Evolutionary conservation across 306 rosid species (phyloP), one percentile per base, ranked within the genome.

Genomic region (Medicago arabica): DNA sequence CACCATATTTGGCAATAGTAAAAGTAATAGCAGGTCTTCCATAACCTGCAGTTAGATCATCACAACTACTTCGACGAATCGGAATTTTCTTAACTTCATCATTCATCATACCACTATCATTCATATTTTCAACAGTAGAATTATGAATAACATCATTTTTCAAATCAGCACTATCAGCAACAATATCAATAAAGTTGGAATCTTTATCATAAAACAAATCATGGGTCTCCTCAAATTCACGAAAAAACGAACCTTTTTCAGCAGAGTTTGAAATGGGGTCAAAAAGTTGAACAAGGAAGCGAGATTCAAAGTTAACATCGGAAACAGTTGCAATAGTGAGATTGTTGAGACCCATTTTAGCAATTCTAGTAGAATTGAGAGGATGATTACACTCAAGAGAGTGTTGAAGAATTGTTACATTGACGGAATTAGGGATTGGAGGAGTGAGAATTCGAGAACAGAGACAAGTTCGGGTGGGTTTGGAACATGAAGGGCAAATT

Each of bases 311-410:
- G 61, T 81, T 80, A 12, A 94, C 95, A 75, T 94, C 97, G 34
- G 89, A 88, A 86, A 94, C 93, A 50, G 88, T 80, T n/a, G 81
- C 80, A 1, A 91, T 41, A 0, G 70, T 74, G 68, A 94, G 75
- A 86, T 94, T 91, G 71, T 82, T 88, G 49, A 94, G 84, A 13
- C 97, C 96, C 44, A 94, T 16, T 75, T 19, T 81, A 3, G 90
- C 98, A 83, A 94, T 94, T 67, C 95, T 87, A 25, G 92, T 77
- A 23, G 97, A 94, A 83, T 94, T 94, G 23, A 94, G 95, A 0
- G 96, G 97, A 71, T 94, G 96, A 36, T 87, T 94, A 64, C 34
- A 76, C 88, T 94, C 97, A 10, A 86, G 53, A 39, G 86, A 78
- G 75, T 94, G 98, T 59, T 90, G 96, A 9, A 91, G 91, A 83